Evolutionary conservation across 495 filamentous ascomycete genomes (phyloP), one percentile per base, ranked within the genome.

Genomic region (Echria macrotheca): DNA sequence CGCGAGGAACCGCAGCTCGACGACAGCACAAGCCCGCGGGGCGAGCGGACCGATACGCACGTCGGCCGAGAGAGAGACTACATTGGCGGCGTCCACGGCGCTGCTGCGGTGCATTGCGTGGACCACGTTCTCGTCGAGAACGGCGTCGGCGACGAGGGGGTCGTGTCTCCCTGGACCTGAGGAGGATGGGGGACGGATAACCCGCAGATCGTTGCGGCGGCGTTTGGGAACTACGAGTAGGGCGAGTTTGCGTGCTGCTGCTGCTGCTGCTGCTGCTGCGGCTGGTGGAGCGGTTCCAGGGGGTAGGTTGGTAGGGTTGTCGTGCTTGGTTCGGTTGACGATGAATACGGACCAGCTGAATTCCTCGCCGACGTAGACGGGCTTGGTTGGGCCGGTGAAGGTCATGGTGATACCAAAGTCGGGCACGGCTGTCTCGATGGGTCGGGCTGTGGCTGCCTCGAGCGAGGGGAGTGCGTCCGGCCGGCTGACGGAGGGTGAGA

Each of bases 301-400:
- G n/a, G n/a, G n/a, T n/a, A n/a, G n/a, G n/a, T n/a, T n/a, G n/a
- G n/a, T n/a, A n/a, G n/a, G n/a, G 1, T 14, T 32, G 3, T 47
- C 55, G 4, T 40, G 45, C 8, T 51, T 56, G 23, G 79, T 84
- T 28, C 86, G 84, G 64, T 97, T 97, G 42, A 95, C 85, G 17
- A 97, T 81, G 60, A 95, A 89, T 15, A 95, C 79, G 32, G 79
- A 76, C 91, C 91, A 96, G n/a, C 71, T 67, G 63, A 97, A 95
- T 10, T 81, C 76, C 31, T 88, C 78, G 3, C 90, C 89, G 2
- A 89, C 79, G 40, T 76, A 72, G 11, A 68, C 62, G 40, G 68
- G 63, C 17, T 61, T 57, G 10, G 66, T 59, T 8, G 86, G 86
- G 0, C 79, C 83, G 8, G 81, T 81, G 45, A 76, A 72, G 15